Conservation (phyloP, 257 asterid genomes). For the Nicotiana noctiflora region DNA sequence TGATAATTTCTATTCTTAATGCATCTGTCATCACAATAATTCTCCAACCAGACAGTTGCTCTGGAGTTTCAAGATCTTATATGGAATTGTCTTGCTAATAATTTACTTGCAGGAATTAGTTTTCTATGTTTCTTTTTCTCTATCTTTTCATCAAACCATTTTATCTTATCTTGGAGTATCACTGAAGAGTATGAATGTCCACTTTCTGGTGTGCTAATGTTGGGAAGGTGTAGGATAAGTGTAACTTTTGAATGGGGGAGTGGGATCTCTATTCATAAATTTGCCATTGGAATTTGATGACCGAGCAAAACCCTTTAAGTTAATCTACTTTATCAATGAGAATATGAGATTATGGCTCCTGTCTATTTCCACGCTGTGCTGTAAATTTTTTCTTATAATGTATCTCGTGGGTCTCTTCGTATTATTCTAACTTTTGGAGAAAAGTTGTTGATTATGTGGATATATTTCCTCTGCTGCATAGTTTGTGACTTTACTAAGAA, state of each 20-base stretch:
- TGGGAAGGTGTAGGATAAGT: neutral
- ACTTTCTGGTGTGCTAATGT: neutral
- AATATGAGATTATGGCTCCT: neutral
- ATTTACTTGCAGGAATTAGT: neutral
- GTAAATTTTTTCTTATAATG: neutral
- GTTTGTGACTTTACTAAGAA: neutral
- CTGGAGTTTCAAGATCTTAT: neutral
- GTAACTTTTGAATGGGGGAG: neutral
- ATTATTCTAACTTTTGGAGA: neutral
- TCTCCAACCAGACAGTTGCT: neutral
- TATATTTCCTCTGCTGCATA: neutral
- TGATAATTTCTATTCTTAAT: neutral
- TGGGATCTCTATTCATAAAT: neutral
- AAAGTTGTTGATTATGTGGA: neutral
- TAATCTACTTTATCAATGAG: neutral
- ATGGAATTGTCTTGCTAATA: neutral
- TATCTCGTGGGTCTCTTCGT: neutral
- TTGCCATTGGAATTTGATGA: neutral
- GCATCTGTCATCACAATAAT: neutral
- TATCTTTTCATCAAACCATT: neutral
- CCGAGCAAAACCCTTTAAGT: neutral
- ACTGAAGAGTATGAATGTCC: neutral
- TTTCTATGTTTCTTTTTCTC: neutral
- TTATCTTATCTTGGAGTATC: neutral
- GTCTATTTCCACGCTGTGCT: neutral